A percentile compares a stretch with the other conserved stretches of the same genome.
These are phyloP conservation scores for Aspergillus felis DNA, from an alignment of 2,329 filamentous ascomycete species.

Conservation along the genomic window DNA sequence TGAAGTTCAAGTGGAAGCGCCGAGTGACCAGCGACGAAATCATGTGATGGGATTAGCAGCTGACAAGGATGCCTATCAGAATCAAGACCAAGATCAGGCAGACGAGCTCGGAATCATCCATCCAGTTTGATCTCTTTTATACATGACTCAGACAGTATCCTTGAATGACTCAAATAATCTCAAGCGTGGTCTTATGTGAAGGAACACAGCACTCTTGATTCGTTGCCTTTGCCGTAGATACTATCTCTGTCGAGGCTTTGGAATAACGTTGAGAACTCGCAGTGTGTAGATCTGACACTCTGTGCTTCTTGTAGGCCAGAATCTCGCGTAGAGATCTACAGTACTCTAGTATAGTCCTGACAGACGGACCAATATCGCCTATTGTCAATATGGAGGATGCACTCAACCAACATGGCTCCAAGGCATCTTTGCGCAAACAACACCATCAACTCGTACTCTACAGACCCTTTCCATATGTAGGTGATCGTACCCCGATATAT, in stretches of 20 bases:
- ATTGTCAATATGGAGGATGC: neutral
- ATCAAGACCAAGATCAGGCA: neutral
- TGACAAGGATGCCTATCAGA: slow-evolving; percentile 10
- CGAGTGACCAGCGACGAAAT: slow-evolving; percentile 18
- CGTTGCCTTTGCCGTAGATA: too few species aligned
- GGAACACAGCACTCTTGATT: too few species aligned
- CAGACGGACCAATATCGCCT: neutral
- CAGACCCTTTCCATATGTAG: neutral
- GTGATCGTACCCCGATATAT: neutral
- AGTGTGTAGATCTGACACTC: neutral
- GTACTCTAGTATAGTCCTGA: neutral
- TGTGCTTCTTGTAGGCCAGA: too few species aligned
- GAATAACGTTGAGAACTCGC: neutral
- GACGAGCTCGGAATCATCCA: neutral
- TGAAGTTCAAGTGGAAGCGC: neutral
- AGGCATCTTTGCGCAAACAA: neutral
- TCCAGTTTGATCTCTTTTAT: neutral
- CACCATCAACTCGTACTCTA: neutral
- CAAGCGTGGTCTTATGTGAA: neutral
- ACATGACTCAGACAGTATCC: neutral
- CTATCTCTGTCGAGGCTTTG: neutral
- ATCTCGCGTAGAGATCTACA: neutral
- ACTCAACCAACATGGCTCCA: neutral
- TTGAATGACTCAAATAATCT: neutral
- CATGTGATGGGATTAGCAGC: slow-evolving; percentile 24